Evolutionary conservation across 257 asterid species (phyloP).

Genomic region (Nyctanthes arbortristis): DNA sequence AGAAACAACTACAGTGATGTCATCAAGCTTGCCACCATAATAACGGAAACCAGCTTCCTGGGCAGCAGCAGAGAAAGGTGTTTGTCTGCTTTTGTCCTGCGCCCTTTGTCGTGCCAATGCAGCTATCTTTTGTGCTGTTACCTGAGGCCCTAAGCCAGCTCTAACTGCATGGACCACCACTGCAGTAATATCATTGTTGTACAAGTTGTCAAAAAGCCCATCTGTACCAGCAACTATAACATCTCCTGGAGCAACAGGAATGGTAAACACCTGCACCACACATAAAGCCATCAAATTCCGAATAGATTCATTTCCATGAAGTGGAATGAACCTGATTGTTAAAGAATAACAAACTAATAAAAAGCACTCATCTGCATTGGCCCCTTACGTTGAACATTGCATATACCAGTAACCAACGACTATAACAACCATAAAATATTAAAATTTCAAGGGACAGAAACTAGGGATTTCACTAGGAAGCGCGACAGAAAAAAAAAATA

Average conservation of each 20-base stretch:
- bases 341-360: background rate
- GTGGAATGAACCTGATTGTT: background rate
- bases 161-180: constrained; percentile 84
- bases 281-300: constrained; percentile 2
- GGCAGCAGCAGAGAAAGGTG: constrained; percentile 96
- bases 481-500: background rate
- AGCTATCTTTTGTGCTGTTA: constrained; percentile 88
- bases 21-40: constrained; percentile 95
- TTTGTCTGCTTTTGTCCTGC: constrained; percentile 79
- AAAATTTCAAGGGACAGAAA: background rate
- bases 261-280: constrained; percentile 70
- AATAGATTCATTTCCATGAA: background rate
- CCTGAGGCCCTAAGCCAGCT: constrained; percentile 90
- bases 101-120: constrained; percentile 94
- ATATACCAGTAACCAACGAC: background rate
- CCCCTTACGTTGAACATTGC: background rate
- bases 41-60: constrained; percentile 94
- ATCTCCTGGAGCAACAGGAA: constrained; percentile 92
- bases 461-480: background rate
- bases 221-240: constrained; percentile 95
- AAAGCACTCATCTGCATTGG: background rate
- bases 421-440: background rate
- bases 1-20: constrained; percentile 87
- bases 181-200: constrained; percentile 76
- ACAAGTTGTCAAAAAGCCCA: constrained; percentile 96